Conservation (phyloP, 768 basidiomycete species). For the Cystobasidium ongulense region DNA sequence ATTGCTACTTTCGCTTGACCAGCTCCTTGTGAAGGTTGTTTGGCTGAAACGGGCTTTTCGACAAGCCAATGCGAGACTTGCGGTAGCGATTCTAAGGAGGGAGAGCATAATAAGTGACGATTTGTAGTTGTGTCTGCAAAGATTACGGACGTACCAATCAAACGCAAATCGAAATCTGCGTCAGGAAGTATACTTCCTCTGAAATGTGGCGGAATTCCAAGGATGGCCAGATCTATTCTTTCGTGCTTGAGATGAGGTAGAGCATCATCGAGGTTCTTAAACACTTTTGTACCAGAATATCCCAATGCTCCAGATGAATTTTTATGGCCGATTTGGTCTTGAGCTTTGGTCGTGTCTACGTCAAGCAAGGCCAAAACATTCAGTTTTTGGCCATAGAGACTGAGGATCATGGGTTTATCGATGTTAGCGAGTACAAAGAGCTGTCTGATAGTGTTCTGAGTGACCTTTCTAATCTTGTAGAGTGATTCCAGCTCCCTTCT, state of each 20-base stretch:
- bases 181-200: conserved; percentile 21
- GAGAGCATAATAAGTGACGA: background rate
- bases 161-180: conserved; percentile 44
- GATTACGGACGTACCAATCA: conserved; percentile 50
- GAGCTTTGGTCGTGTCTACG: background rate
- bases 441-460: background rate
- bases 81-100: conserved; percentile 10
- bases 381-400: background rate
- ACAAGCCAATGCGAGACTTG: conserved; percentile 56
- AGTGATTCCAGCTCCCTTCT: conserved; percentile 21
- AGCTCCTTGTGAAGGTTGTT: conserved; percentile 47
- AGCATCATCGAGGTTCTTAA: background rate
- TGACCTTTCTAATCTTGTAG: conserved; percentile 11
- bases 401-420: background rate
- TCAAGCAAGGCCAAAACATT: conserved; percentile 8
- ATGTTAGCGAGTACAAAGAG: background rate
- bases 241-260: background rate
- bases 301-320: background rate
- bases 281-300: conserved; percentile 42
- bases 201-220: conserved; percentile 35
- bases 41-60: conserved; percentile 87
- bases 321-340: background rate
- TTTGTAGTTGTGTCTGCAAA: background rate
- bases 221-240: conserved; percentile 27
- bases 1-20: conserved; percentile 1